phyloP scores from a whole-genome alignment of 1,139 yeast genomes.

The Diutina scorzettiae region DNA sequence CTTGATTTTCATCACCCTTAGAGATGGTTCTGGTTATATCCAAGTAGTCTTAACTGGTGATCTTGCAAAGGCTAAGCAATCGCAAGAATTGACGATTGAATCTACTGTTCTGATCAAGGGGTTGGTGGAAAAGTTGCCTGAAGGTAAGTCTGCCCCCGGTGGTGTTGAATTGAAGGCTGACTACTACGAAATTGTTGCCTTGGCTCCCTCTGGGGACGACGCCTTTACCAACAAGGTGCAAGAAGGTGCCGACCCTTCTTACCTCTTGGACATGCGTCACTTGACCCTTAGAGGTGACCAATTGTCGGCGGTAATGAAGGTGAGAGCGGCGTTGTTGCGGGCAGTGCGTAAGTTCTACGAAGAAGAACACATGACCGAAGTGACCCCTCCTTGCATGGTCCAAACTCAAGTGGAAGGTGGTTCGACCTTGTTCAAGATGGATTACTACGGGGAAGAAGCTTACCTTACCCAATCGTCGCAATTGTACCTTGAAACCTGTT shows the following conservation, averaged over 20 bases:
- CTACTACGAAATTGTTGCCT: constrained; percentile 76
- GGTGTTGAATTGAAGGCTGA: constrained; percentile 92
- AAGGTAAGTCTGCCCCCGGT: constrained; percentile 96
- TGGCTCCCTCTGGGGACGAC: constrained; percentile 95
- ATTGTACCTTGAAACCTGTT: constrained; percentile 89
- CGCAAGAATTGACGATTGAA: constrained; percentile 79
- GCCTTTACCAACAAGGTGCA: constrained; percentile 89
- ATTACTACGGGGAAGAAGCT: constrained; percentile 96
- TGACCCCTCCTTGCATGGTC: constrained; percentile 99
- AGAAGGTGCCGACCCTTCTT: constrained; percentile 88
- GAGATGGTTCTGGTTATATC: constrained; percentile 90
- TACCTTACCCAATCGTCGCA: constrained; percentile 95
- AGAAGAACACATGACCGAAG: constrained; percentile 75
- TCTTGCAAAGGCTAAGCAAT: constrained; percentile 80
- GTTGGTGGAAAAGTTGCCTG: constrained; percentile 71
- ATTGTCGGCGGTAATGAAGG: constrained; percentile 88
- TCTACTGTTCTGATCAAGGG: constrained; percentile 76
- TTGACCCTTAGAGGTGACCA: constrained; percentile 92
- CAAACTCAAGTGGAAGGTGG: constrained; percentile 99
- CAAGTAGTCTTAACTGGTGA: constrained; percentile 88
- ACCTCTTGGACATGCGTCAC: constrained; percentile 90
- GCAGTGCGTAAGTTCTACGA: constrained; percentile 66
- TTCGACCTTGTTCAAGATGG: constrained; percentile 82
- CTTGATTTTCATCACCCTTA: constrained; percentile 74
- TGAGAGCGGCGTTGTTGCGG: constrained; percentile 68